These are phyloP conservation scores for Diaporthe sp. DNA, from an alignment of 2,329 filamentous ascomycete species.

Conservation along the genomic window DNA sequence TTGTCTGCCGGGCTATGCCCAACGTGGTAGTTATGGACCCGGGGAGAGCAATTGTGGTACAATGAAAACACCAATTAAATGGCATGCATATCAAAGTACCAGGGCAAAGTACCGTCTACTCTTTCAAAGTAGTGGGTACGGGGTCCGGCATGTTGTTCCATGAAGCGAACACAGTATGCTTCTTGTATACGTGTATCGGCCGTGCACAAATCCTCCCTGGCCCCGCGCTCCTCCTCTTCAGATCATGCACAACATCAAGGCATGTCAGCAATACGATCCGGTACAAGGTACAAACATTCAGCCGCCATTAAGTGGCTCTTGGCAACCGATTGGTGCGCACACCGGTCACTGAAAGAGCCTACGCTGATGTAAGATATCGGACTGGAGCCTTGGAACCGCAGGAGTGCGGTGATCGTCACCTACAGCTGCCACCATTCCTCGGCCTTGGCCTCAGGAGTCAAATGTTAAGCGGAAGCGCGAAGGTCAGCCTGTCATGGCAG, in stretches of 20 bases:
- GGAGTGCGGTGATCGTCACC: not conserved
- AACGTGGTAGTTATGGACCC: not conserved
- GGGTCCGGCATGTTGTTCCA: not conserved
- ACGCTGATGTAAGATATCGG: constrained; percentile 13
- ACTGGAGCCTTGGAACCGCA: constrained; percentile 6
- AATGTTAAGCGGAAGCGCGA: not conserved
- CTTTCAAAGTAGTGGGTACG: not conserved
- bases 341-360: not conserved
- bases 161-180: not conserved
- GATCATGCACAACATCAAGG: constrained; percentile 1
- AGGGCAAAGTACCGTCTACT: not conserved
- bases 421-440: not conserved
- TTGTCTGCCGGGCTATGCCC: not conserved
- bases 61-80: not conserved
- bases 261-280: constrained; percentile 8
- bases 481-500: constrained; percentile 9
- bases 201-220: not conserved
- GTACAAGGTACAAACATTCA: constrained; percentile 1
- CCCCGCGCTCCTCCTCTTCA: not conserved
- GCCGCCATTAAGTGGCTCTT: not conserved
- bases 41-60: not conserved
- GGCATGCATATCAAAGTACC: constrained; percentile 3
- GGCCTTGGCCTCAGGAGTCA: not conserved
- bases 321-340: not conserved
- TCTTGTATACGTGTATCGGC: not conserved